phyloP scores from a whole-genome alignment of 805 yeast genomes.

The Ascoidea rubescens region DNA sequence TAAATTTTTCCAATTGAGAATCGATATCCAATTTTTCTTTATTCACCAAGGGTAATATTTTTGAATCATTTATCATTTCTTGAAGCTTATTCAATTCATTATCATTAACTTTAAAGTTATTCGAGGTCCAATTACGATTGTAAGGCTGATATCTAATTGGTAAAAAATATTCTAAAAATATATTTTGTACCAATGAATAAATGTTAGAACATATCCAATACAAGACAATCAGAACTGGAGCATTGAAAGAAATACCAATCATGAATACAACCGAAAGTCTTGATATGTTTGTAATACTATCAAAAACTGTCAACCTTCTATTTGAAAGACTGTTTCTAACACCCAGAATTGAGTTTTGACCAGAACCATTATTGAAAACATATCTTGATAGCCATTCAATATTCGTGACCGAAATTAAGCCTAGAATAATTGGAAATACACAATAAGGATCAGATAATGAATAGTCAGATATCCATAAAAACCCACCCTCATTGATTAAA shows the following conservation, averaged over 20 bases:
- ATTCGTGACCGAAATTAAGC: constrained; percentile 57
- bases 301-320: constrained; percentile 40
- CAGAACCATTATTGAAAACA: constrained; percentile 13
- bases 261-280: constrained; percentile 65
- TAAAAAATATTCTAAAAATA: constrained; percentile 47
- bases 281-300: constrained; percentile 54
- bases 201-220: constrained; percentile 85
- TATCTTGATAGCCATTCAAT: constrained; percentile 44
- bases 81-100: too few relatives aligned
- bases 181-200: constrained; percentile 65
- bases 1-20: background rate
- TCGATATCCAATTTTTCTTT: background rate
- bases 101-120: too few relatives aligned
- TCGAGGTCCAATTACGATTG: background rate
- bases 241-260: constrained; percentile 76
- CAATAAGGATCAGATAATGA: constrained; percentile 47
- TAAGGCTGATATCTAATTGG: constrained; percentile 43
- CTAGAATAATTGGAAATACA: constrained; percentile 57
- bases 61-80: too few relatives aligned
- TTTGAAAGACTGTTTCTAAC: constrained; percentile 22
- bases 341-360: constrained; percentile 18
- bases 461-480: constrained; percentile 45
- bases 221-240: constrained; percentile 69
- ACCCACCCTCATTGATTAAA: constrained; percentile 37
- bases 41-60: background rate